These are phyloP conservation scores for Claviceps cyperi DNA, from an alignment of 2,329 filamentous ascomycete species.

Conservation along the genomic window DNA sequence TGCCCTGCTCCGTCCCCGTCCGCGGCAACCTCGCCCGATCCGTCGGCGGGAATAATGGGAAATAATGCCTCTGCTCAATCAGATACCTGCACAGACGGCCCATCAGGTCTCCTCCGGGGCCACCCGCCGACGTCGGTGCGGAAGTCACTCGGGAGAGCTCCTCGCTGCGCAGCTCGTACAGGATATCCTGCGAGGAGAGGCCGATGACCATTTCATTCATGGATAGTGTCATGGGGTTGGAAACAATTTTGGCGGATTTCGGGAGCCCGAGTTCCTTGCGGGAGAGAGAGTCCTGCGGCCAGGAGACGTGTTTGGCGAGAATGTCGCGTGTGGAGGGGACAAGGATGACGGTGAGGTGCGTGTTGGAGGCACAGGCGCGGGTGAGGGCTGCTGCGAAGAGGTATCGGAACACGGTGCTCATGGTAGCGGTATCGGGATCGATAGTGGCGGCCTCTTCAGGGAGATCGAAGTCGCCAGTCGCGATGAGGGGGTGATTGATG, in stretches of 20 bases:
- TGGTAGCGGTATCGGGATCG: constrained; percentile 64
- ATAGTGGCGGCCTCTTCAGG: constrained; percentile 49
- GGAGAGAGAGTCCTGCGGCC: constrained; percentile 53
- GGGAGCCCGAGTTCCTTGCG: constrained; percentile 64
- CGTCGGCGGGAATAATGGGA: constrained; percentile 73
- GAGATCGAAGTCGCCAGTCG: constrained; percentile 64
- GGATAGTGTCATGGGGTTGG: constrained; percentile 79
- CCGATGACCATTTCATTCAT: constrained; percentile 79
- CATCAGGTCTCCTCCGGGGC: constrained; percentile 38
- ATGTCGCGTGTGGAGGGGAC: constrained; percentile 73
- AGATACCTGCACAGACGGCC: constrained; percentile 62
- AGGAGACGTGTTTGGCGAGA: constrained; percentile 71
- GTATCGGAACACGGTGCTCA: constrained; percentile 71
- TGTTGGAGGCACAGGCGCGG: constrained; percentile 54
- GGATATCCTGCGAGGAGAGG: constrained; percentile 67
- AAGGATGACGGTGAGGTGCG: constrained; percentile 66
- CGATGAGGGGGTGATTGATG: constrained; percentile 76
- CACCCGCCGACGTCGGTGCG: neutral
- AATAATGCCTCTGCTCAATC: constrained; percentile 82
- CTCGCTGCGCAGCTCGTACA: constrained; percentile 68
- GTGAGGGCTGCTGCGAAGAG: constrained; percentile 62
- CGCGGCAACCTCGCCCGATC: constrained; percentile 53
- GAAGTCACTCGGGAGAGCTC: constrained; percentile 31
- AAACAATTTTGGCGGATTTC: constrained; percentile 61
- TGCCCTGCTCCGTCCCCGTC: constrained; percentile 42